phyloP scores from a whole-genome alignment of 306 rosid genomes.

The Cercis canadensis region DNA sequence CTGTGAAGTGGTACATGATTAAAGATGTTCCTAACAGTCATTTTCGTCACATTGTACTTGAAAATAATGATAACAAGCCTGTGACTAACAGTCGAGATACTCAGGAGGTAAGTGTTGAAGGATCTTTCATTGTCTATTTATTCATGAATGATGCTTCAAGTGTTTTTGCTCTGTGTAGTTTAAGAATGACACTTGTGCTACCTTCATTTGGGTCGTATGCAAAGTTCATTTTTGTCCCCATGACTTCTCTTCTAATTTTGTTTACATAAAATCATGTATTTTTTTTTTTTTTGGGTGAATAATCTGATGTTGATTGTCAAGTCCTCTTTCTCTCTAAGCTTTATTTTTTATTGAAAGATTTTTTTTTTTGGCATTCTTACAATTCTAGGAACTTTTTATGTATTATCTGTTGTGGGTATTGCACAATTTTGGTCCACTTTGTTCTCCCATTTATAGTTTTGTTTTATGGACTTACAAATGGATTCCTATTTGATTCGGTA shows the following conservation, averaged over 20 bases:
- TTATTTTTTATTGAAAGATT: background rate
- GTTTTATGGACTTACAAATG: slow-evolving; percentile 22
- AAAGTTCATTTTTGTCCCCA: background rate
- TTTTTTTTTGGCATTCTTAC: background rate
- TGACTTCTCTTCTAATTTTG: slow-evolving; percentile 17
- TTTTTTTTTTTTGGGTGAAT: too few species aligned
- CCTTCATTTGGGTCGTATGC: slow-evolving; percentile 14
- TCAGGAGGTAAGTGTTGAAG: slow-evolving; percentile 70
- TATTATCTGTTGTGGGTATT: background rate
- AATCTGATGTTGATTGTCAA: too few species aligned
- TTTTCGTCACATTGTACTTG: slow-evolving; percentile 85
- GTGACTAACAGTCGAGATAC: slow-evolving; percentile 95
- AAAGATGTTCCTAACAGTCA: slow-evolving; percentile 90
- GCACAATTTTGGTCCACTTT: slow-evolving; percentile 5
- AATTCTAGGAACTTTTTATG: too few species aligned
- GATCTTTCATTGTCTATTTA: slow-evolving; percentile 2
- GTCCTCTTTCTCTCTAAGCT: background rate
- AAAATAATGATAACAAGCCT: slow-evolving; percentile 91
- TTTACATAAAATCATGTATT: too few species aligned
- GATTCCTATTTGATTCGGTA: background rate
- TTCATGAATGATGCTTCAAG: slow-evolving; percentile 27
- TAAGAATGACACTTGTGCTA: background rate
- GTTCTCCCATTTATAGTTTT: background rate
- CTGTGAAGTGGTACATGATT: slow-evolving; percentile 85
- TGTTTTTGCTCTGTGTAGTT: slow-evolving; percentile 9